Evolutionary conservation across 2,329 filamentous ascomycete species (phyloP), one percentile per base, ranked within the genome.

Genomic region (Ophioceras dolichostomum): DNA sequence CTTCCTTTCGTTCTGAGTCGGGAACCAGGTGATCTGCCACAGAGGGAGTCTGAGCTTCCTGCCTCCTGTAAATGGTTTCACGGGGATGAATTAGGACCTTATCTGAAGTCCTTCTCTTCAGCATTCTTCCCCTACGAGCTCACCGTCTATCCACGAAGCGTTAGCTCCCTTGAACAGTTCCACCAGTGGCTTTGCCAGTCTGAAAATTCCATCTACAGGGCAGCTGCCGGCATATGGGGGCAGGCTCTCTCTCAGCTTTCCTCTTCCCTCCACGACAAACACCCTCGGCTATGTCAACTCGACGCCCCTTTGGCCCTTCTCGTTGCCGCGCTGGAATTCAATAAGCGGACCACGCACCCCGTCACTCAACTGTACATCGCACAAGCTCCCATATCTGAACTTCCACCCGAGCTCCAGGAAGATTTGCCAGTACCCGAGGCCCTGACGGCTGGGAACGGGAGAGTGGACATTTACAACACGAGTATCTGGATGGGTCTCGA

Each of bases 401-500:
- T 96, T 0, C 87, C 89, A 0, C 36, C 47, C 0, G 44, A 57
- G 1, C 58, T 94, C 1, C 70, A 65, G 39, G 52, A 65, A 3
- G 84, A 93, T 47, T 55, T 94, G 0, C 79, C 80, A n/a, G n/a
- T 0, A 69, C 70, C 0, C 88, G 87, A 0, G 53, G 64, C 1
- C 49, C 88, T 4, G 75, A 94, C 4, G 55, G 51, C 4, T 53
- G 62, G 6, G 69, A 74, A 2, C n/a, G 83, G 83, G 0, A 81
- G 73, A 46, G 86, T 85, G 3, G 88, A 95, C 54, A 60, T 95
- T n/a, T 95, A 96, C 54, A 74, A 70, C 48, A 79, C 82, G 0
- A 93, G 83, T 47, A 64, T 96, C 31, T 98, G 89, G 89, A 69
- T 96, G 10, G 91, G 91, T 1, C 65, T 80, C 12, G 76, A 86